Evolutionary conservation across 1,284 basidiomycete species (phyloP), one percentile per base, ranked within the genome.

Genomic region (Sphaerobolus stellatus): DNA sequence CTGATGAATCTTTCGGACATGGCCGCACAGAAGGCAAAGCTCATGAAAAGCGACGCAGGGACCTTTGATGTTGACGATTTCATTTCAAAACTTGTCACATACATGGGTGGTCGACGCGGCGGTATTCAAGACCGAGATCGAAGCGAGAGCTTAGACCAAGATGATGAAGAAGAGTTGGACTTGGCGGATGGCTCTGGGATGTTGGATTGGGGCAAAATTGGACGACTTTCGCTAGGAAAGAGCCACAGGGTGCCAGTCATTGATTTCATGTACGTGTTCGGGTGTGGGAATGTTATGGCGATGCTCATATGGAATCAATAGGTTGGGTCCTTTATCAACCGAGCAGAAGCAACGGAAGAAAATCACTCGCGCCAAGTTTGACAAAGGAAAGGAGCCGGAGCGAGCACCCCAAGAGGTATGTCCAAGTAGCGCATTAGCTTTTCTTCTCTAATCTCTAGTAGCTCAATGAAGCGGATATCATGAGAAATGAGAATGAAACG

Each of bases 1-100:
- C 79, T 92, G 7, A 68, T 88, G 1, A 79, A 79, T 64, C 82
- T 85, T 18, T 88, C 90, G 5, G 82, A 78, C 55, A 78, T 87
- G 63, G 78, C 84, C 54, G 86, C 88, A 1, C 82, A 85, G 62
- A 91, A 92, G 67, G 91, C 91, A 13, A 86, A 89, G 34, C 83
- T 86, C n/a, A 84, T 94, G 81, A 91, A 90, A 68, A 84, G 90
- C 1, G 90, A 89, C 52, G 81, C 81, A 0, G 86, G 88, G 47
- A 83, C 83, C 16, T 94, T 94, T 64, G 92, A 94, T 65, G 74
- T 88, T 30, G 90, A 92, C 58, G 91, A 94, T 57, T 93, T 92
- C 61, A 74, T 94, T 44, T 70, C 81, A 2, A 86, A 86, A 61
- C 75, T 93, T 22, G 72, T 86, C 46, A 79, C 73, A 9, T 88